phyloP scores from a whole-genome alignment of 1,139 yeast genomes.

The Meyerozyma athensensis region DNA sequence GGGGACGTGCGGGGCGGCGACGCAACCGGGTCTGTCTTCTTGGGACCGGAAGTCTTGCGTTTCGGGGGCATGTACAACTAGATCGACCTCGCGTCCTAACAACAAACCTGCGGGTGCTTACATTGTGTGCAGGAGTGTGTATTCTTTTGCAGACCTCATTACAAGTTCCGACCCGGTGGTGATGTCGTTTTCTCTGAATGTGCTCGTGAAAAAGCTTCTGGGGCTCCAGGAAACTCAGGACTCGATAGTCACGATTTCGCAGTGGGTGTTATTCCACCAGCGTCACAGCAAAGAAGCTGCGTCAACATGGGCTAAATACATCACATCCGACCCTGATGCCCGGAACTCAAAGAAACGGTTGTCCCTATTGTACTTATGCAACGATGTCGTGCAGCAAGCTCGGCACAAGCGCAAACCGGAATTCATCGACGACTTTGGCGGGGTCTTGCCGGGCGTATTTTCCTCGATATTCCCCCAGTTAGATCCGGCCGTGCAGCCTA shows the following conservation, averaged over 20 bases:
- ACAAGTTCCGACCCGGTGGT: neutral
- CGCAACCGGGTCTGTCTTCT: neutral
- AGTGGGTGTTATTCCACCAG: slow-evolving; percentile 80
- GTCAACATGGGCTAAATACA: slow-evolving; percentile 52
- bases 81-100: neutral
- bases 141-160: neutral
- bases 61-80: neutral
- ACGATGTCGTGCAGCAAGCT: slow-evolving; percentile 82
- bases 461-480: slow-evolving; percentile 26
- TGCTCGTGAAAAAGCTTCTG: slow-evolving; percentile 52
- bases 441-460: slow-evolving; percentile 39
- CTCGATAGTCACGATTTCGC: slow-evolving; percentile 75
- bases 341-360: slow-evolving; percentile 25
- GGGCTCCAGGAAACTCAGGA: slow-evolving; percentile 75
- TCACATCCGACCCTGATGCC: slow-evolving; percentile 16
- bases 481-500: slow-evolving; percentile 43
- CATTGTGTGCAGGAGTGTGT: no score
- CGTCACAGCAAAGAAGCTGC: slow-evolving; percentile 61
- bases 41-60: neutral
- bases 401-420: slow-evolving; percentile 59
- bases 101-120: neutral
- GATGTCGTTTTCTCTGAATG: slow-evolving; percentile 62
- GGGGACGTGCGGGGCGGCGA: neutral
- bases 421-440: slow-evolving; percentile 55
- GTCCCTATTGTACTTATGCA: slow-evolving; percentile 65